These are phyloP conservation scores for Styphnolobium japonicum DNA, from an alignment of 306 rosid genomes.

Conservation along the genomic window DNA sequence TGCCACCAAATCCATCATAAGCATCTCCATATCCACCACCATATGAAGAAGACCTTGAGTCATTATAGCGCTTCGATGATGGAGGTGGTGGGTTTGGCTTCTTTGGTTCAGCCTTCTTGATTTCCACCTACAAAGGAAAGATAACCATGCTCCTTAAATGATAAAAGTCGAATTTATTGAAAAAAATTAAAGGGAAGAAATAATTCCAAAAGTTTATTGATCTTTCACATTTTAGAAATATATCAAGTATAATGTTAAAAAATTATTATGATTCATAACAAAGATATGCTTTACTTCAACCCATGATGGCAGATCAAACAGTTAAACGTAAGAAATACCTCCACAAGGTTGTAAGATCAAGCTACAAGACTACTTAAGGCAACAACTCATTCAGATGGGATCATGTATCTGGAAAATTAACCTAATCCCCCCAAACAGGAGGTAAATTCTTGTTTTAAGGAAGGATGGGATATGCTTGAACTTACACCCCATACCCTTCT, in stretches of 20 bases:
- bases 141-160: not conserved
- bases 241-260: not conserved
- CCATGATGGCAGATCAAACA: not conserved
- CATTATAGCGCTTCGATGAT: constrained; percentile 74
- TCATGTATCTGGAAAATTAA: not conserved
- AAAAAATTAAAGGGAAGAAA: not conserved
- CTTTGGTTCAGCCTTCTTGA: constrained; percentile 97
- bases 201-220: not conserved
- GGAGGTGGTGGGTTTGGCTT: constrained; percentile 75
- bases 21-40: constrained; percentile 73
- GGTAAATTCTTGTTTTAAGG: not conserved
- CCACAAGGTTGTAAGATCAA: not conserved
- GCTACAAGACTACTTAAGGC: not conserved
- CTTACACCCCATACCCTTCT: not conserved
- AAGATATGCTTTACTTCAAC: not conserved
- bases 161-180: not conserved
- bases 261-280: not conserved
- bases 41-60: constrained; percentile 67
- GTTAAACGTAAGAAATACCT: not conserved
- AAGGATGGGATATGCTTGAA: not conserved
- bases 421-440: not conserved
- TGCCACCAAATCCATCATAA: constrained; percentile 77
- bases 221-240: not conserved
- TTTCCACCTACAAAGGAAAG: constrained; percentile 57
- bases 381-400: not conserved